Conservation (phyloP, 768 basidiomycete genomes). For the Amyloporia xantha region DNA sequence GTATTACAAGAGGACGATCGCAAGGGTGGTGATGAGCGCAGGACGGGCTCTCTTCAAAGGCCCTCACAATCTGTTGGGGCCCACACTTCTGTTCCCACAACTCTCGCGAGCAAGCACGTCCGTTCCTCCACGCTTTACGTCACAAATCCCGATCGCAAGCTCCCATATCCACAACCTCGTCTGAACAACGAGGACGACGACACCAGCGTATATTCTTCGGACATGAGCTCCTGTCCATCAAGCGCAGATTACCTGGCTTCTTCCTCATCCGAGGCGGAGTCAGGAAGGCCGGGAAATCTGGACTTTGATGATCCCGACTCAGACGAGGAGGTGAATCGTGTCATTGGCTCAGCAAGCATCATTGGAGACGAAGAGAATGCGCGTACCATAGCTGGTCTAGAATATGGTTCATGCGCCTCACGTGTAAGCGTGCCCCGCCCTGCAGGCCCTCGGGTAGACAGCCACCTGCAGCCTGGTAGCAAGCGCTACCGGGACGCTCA, state of each 20-base stretch:
- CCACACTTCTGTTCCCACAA: too few species aligned
- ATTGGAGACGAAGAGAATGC: not conserved
- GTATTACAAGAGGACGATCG: not conserved
- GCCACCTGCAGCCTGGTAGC: not conserved
- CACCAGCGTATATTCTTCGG: constrained; percentile 16
- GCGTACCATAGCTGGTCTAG: not conserved
- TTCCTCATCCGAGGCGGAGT: not conserved
- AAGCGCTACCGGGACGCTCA: constrained; percentile 14
- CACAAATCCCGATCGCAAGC: constrained; percentile 14
- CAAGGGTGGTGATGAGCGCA: too few species aligned
- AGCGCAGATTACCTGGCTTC: not conserved
- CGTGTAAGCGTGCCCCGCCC: not conserved
- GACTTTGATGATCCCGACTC: constrained; percentile 14
- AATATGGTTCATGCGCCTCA: not conserved
- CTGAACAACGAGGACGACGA: constrained; percentile 5
- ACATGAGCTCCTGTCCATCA: not conserved
- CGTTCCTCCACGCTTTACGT: too few species aligned
- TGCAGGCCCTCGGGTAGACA: not conserved
- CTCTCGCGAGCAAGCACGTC: too few species aligned
- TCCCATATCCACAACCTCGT: not conserved
- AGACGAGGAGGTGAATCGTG: constrained; percentile 16
- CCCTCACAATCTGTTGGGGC: too few species aligned
- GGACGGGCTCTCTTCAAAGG: too few species aligned
- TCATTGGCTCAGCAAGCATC: constrained; percentile 12
- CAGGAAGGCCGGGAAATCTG: constrained; percentile 8